Percentiles rank a stretch among this genome's conserved stretches.
Conservation (phyloP, 2,329 filamentous ascomycete species). For the Blumeriella jaapii region DNA sequence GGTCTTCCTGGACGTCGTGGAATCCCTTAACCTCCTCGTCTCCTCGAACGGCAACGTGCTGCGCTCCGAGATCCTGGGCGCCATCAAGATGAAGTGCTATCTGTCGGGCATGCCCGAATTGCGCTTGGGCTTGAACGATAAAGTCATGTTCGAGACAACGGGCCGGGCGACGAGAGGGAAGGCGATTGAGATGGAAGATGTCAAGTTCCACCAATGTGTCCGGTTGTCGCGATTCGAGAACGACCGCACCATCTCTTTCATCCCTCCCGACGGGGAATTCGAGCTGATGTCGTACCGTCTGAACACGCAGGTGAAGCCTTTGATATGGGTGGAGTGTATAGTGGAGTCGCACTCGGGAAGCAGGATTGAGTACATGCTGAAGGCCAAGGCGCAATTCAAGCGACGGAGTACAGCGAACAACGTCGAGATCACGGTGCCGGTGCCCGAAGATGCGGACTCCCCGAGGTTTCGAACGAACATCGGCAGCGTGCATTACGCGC, state of each 20-base stretch:
- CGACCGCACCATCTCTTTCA: conserved; percentile 96
- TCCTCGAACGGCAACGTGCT: conserved; percentile 91
- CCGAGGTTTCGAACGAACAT: conserved; percentile 97
- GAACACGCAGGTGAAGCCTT: conserved; percentile 95
- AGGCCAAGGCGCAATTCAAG: conserved; percentile 97
- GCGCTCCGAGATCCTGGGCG: conserved; percentile 89
- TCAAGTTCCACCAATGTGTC: conserved; percentile 99
- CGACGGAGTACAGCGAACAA: conserved; percentile 96
- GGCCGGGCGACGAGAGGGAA: conserved; percentile 89
- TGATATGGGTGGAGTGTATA: conserved; percentile 98
- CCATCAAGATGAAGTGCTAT: conserved; percentile 99
- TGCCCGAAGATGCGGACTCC: conserved; percentile 92
- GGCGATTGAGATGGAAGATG: conserved; percentile 98
- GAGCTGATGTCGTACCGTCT: conserved; percentile 98
- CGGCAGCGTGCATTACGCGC: conserved; percentile 92
- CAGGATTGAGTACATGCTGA: conserved; percentile 97
- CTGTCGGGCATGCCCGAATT: conserved; percentile 96
- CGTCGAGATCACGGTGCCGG: conserved; percentile 93
- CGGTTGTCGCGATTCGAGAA: conserved; percentile 94
- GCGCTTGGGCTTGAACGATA: conserved; percentile 90
- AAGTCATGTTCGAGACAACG: conserved; percentile 99
- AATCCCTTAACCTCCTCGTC: conserved; percentile 91
- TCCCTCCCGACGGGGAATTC: conserved; percentile 95
- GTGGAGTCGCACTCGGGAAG: conserved; percentile 93
- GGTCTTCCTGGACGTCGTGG: conserved; percentile 94